These are phyloP conservation scores for Pseudomicrostroma phylloplanum DNA, from an alignment of 1,284 basidiomycete genomes.

Conservation along the genomic window DNA sequence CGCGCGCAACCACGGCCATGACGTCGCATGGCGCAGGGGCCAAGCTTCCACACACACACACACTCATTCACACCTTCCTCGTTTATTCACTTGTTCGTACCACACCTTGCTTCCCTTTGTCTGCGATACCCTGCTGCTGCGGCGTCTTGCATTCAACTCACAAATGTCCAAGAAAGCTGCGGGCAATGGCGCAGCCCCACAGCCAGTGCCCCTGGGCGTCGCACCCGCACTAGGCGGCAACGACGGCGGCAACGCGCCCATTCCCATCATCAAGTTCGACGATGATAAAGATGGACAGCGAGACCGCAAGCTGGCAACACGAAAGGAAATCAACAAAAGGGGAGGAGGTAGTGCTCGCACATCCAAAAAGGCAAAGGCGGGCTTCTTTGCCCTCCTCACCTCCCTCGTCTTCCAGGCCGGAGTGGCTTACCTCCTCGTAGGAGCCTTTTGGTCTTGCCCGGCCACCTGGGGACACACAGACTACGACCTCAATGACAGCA, in stretches of 20 bases:
- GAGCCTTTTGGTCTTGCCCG: conserved; percentile 39
- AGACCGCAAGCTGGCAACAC: background rate
- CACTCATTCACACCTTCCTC: too few species aligned
- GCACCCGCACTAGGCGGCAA: background rate
- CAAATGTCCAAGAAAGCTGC: too few species aligned
- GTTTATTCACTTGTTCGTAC: too few species aligned
- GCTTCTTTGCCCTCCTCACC: conserved; percentile 26
- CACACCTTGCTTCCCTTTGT: too few species aligned
- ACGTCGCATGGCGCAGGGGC: too few species aligned
- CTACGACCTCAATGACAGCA: conserved; percentile 32
- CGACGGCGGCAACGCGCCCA: background rate
- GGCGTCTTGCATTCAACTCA: too few species aligned
- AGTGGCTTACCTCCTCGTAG: conserved; percentile 14
- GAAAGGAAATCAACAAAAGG: background rate
- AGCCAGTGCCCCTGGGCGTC: too few species aligned
- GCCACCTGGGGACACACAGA: conserved; percentile 39
- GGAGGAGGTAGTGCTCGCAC: background rate
- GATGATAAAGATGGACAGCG: background rate
- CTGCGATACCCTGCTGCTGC: too few species aligned
- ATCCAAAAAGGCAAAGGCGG: conserved; percentile 2
- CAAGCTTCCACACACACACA: too few species aligned
- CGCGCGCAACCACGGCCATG: too few species aligned
- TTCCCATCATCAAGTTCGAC: background rate
- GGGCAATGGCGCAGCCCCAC: too few species aligned
- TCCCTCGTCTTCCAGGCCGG: conserved; percentile 18